These are phyloP conservation scores for Aureobasidium sp. DNA, from an alignment of 2,329 filamentous ascomycete genomes.

Conservation along the genomic window DNA sequence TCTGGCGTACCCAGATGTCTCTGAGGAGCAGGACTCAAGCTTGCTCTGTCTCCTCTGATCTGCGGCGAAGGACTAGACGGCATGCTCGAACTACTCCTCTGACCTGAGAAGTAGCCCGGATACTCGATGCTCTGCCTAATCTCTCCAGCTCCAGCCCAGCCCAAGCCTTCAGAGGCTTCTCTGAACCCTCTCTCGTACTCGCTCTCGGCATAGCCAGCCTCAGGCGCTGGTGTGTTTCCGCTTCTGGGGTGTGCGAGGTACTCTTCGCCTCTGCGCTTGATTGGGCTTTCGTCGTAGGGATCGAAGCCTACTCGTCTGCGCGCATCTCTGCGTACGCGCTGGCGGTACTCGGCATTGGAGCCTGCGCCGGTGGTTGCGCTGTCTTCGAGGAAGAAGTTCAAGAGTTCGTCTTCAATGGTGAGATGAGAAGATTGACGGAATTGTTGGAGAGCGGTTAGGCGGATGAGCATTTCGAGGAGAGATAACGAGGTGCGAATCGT, in stretches of 20 bases:
- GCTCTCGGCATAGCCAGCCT: background rate
- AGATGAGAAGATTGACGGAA: conserved; percentile 86
- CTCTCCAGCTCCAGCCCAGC: background rate
- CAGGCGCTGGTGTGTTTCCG: background rate
- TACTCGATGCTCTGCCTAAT: conserved; percentile 5
- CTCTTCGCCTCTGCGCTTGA: conserved; percentile 60
- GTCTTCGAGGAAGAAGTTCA: conserved; percentile 78
- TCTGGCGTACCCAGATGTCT: background rate
- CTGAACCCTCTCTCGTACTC: background rate
- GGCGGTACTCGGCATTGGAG: conserved; percentile 54
- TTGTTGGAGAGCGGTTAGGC: conserved; percentile 79
- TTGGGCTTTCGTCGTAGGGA: conserved; percentile 63
- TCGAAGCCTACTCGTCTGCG: conserved; percentile 60
- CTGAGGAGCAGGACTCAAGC: background rate
- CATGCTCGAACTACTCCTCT: background rate
- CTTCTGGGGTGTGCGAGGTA: conserved; percentile 45
- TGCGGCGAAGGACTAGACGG: conserved; percentile 24
- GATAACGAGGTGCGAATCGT: conserved; percentile 62
- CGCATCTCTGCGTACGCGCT: conserved; percentile 54
- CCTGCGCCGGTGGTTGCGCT: conserved; percentile 60
- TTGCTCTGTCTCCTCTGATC: background rate
- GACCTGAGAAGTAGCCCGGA: background rate
- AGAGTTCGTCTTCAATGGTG: conserved; percentile 80
- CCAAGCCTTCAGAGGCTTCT: background rate
- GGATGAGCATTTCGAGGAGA: conserved; percentile 80